Evolutionary conservation across 2,329 filamentous ascomycete species (phyloP).

Genomic region (Macrophomina tecta): DNA sequence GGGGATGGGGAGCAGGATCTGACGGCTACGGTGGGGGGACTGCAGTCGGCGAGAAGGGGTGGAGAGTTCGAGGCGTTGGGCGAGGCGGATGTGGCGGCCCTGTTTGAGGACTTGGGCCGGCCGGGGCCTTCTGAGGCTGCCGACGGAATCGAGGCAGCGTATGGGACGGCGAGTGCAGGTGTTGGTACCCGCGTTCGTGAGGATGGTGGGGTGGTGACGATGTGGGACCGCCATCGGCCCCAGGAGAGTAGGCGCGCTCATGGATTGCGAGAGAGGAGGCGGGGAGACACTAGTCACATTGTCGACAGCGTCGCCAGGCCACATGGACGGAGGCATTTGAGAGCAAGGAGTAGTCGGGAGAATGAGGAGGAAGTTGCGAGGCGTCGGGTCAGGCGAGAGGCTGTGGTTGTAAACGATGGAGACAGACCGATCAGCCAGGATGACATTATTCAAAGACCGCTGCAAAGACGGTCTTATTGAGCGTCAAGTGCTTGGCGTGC

Average conservation of each 20-base stretch:
- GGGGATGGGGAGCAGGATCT: not conserved
- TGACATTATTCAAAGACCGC: slow-evolving; percentile 73
- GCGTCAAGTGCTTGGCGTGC: not conserved
- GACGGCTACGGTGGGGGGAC: not conserved
- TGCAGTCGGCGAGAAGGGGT: not conserved
- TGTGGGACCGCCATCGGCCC: slow-evolving; percentile 14
- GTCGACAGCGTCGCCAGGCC: slow-evolving; percentile 10
- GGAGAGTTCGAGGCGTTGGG: slow-evolving; percentile 13
- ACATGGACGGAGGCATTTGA: slow-evolving; percentile 46
- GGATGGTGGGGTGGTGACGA: slow-evolving; percentile 7
- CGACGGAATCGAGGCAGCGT: not conserved
- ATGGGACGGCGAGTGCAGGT: not conserved
- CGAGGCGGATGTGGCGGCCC: not conserved
- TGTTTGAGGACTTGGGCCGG: not conserved
- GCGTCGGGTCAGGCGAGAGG: slow-evolving; percentile 78
- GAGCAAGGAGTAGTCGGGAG: slow-evolving; percentile 46
- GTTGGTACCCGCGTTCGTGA: not conserved
- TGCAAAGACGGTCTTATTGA: slow-evolving; percentile 17
- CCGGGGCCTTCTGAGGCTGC: not conserved
- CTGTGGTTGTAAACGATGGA: slow-evolving; percentile 90
- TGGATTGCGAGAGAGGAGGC: slow-evolving; percentile 9
- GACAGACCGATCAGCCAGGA: slow-evolving; percentile 73
- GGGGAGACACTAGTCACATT: not conserved
- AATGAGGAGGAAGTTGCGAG: slow-evolving; percentile 73
- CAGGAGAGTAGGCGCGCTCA: slow-evolving; percentile 9